Base-by-base conservation (phyloP, 1,284 basidiomycete genomes). In the Abortiporus biennis region DNA sequence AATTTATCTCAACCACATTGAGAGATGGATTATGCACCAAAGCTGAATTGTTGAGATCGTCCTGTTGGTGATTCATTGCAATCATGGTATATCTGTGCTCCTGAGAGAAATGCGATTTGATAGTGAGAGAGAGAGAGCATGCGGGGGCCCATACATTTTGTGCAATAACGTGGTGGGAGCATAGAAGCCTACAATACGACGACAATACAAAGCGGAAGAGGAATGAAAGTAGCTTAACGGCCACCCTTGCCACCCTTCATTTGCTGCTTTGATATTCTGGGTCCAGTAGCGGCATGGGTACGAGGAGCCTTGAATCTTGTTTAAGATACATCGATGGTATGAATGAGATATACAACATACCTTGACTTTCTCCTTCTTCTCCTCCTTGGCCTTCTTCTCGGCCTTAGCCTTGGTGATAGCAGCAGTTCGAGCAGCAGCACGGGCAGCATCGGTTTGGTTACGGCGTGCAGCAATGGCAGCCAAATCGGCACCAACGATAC, bases 401-500 rank as follows among this genome's bases (percentile, higher is more conserved):
- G 79, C 75, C 80, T 95, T 95, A 37, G 91, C 91, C 72, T 94
- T 94, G 54, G 80, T 72, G 64, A 96, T 92, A 55, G 93, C 92
- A 42, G 82, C 78, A 53, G 86, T 67, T 55, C 93, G 80, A 57
- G 83, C 81, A 58, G 91, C 86, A 49, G 76, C 73, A 55, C 96
- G 85, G 52, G 89, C 80, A 60, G 89, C 85, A 49, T 88, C 78
- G 57, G 91, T 91, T 72, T 94, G 90, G 69, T 89, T 92, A 56
- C 94, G 82, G 74, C 81, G 89, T 53, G 93, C 92, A 49, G 85
- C 78, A 67, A 99, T 97, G 58, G 88, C 68, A 47, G 85, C 80
- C 51, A 98, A 78, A 68, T 96, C 92, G 53, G 92, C 92, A 72
- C 96, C 96, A 59, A 95, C 93, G 64, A 99, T 92, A 54, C 95